phyloP scores from a whole-genome alignment of 2,329 filamentous ascomycete genomes.

The Talaromyces sp. region DNA sequence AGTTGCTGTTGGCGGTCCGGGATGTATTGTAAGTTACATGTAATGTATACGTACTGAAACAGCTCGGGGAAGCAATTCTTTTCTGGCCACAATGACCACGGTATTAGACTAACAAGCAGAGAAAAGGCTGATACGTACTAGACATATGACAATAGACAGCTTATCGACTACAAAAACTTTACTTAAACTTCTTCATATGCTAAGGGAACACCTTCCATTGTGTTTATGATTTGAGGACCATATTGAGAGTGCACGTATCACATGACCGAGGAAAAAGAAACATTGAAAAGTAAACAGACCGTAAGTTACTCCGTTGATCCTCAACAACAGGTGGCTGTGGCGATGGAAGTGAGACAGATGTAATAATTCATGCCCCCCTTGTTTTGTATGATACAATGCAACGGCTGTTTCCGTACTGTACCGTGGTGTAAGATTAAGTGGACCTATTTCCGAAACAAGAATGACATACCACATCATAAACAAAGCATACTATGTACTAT shows the following conservation, averaged over 20 bases:
- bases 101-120: background rate
- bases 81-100: background rate
- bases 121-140: background rate
- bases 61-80: background rate
- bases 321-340: background rate
- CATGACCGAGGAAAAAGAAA: background rate
- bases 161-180: too few relatives aligned
- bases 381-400: background rate
- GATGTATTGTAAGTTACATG: background rate
- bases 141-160: too few relatives aligned
- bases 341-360: conserved; percentile 5
- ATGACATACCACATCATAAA: background rate
- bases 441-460: background rate
- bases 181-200: background rate
- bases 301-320: background rate
- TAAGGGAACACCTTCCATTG: background rate
- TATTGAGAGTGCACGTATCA: background rate
- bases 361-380: background rate
- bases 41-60: background rate
- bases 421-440: background rate
- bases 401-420: background rate
- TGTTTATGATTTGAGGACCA: background rate
- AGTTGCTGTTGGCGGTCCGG: background rate
- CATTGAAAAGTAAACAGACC: background rate
- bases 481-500: background rate